Evolutionary conservation across 192 early-diverging fungal species (phyloP).

Genomic region (Coemansia interrupta): DNA sequence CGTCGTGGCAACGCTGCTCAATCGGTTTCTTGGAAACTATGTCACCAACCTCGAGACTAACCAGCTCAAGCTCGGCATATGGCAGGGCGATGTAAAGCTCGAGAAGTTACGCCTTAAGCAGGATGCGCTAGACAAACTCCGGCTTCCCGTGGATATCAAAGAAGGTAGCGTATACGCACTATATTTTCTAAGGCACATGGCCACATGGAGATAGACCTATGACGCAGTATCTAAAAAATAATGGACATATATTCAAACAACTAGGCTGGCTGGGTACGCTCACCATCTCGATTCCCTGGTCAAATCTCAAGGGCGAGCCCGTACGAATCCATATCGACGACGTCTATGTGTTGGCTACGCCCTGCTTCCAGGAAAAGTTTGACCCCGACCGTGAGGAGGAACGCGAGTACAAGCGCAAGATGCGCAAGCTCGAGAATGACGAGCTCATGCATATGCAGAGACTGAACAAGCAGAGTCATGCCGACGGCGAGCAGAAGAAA

Average conservation of each 20-base stretch:
- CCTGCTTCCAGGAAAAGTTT: conserved; percentile 76
- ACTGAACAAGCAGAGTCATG: conserved; percentile 21
- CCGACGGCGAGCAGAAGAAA: conserved; percentile 58
- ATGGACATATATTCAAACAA: not conserved
- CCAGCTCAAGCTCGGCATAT: conserved; percentile 93
- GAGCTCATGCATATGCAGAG: conserved; percentile 33
- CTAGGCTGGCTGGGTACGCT: conserved; percentile 89
- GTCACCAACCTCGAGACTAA: conserved; percentile 90
- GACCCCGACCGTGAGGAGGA: conserved; percentile 78
- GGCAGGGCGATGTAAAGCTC: conserved; percentile 94
- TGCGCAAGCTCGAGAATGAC: conserved; percentile 70
- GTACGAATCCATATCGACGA: conserved; percentile 86
- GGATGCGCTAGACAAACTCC: conserved; percentile 91
- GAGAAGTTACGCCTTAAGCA: conserved; percentile 83
- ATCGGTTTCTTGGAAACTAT: conserved; percentile 89
- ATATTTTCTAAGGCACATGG: no score
- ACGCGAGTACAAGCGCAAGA: conserved; percentile 73
- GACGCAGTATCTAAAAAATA: no score
- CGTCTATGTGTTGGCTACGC: conserved; percentile 82
- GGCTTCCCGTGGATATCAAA: conserved; percentile 88
- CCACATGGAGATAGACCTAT: no score
- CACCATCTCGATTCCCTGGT: conserved; percentile 94
- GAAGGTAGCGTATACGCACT: conserved; percentile 46
- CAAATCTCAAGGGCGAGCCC: conserved; percentile 90
- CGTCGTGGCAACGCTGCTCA: conserved; percentile 71